Evolutionary conservation across 2,329 filamentous ascomycete species (phyloP).

Genomic region (Coniochaeta sp.): DNA sequence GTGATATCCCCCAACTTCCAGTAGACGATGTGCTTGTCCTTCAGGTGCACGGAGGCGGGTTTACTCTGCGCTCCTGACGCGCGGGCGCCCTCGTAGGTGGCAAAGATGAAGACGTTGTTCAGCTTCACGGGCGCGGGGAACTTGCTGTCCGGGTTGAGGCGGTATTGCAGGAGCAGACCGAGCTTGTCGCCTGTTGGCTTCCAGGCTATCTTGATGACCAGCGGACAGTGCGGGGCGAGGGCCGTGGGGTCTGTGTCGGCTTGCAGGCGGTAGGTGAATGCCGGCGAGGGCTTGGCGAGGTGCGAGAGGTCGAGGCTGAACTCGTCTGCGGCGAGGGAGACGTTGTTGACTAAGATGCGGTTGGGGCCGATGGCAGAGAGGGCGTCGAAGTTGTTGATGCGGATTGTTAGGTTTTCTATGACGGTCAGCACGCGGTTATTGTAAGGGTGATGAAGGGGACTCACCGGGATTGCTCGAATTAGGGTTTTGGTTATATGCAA

Average conservation of each 20-base stretch:
- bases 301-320: slow-evolving; percentile 70
- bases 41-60: slow-evolving; percentile 70
- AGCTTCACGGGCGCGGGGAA: slow-evolving; percentile 34
- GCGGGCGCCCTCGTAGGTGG: slow-evolving; percentile 61
- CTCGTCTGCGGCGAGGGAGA: slow-evolving; percentile 56
- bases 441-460: slow-evolving; percentile 20
- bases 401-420: slow-evolving; percentile 57
- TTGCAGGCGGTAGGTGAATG: slow-evolving; percentile 89
- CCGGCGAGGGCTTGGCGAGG: slow-evolving; percentile 64
- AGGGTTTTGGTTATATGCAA: slow-evolving; percentile 63
- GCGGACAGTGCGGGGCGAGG: slow-evolving; percentile 55
- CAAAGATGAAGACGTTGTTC: slow-evolving; percentile 69
- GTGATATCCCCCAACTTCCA: slow-evolving; percentile 76
- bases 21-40: slow-evolving; percentile 70
- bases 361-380: slow-evolving; percentile 93
- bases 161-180: slow-evolving; percentile 80
- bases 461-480: slow-evolving; percentile 42
- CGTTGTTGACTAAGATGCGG: slow-evolving; percentile 76
- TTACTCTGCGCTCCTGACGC: slow-evolving; percentile 68
- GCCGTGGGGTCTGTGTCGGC: slow-evolving; percentile 27
- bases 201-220: slow-evolving; percentile 73
- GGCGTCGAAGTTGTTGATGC: slow-evolving; percentile 79
- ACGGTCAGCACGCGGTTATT: neutral
- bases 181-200: slow-evolving; percentile 78
- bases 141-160: slow-evolving; percentile 64